phyloP scores from a whole-genome alignment of 176 grass and related monocot species.

The Aegilops bicornis region DNA sequence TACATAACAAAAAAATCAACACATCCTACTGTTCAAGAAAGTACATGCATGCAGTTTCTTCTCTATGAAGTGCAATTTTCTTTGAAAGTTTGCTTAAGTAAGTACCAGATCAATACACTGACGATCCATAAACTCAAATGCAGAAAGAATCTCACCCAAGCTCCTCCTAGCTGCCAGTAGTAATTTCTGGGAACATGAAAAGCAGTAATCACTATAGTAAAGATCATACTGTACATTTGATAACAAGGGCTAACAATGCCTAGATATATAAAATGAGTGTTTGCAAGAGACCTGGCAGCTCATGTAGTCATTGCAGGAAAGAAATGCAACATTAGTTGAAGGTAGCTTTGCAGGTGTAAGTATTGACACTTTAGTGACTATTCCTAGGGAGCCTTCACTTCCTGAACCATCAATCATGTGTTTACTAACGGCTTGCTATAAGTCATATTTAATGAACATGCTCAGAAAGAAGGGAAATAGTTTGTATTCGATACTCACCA shows the following conservation, averaged over 20 bases:
- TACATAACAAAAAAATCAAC: not conserved
- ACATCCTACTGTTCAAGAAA: conserved; percentile 18
- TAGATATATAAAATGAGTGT: conserved; percentile 18
- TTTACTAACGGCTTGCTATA: conserved; percentile 36
- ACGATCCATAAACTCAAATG: conserved; percentile 99
- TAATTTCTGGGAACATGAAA: conserved; percentile 73
- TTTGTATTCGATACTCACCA: conserved; percentile 32
- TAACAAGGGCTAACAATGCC: not conserved
- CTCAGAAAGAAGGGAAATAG: not conserved
- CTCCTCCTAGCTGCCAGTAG: conserved; percentile 74
- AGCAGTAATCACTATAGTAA: conserved; percentile 25
- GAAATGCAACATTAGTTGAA: conserved; percentile 86
- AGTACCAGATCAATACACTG: conserved; percentile 83
- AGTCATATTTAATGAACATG: conserved; percentile 4
- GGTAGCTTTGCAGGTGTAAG: conserved; percentile 84
- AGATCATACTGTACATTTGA: conserved; percentile 20
- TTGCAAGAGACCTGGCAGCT: conserved; percentile 68
- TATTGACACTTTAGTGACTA: conserved; percentile 90
- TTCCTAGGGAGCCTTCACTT: conserved; percentile 91
- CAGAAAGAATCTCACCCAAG: conserved; percentile 90
- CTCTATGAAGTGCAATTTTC: not conserved
- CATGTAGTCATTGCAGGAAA: conserved; percentile 90
- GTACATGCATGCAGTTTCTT: not conserved
- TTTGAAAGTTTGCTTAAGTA: not conserved
- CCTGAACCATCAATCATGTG: conserved; percentile 52